Evolutionary conservation across 805 yeast genomes (phyloP).

Genomic region (Brettanomyces bruxellensis): DNA sequence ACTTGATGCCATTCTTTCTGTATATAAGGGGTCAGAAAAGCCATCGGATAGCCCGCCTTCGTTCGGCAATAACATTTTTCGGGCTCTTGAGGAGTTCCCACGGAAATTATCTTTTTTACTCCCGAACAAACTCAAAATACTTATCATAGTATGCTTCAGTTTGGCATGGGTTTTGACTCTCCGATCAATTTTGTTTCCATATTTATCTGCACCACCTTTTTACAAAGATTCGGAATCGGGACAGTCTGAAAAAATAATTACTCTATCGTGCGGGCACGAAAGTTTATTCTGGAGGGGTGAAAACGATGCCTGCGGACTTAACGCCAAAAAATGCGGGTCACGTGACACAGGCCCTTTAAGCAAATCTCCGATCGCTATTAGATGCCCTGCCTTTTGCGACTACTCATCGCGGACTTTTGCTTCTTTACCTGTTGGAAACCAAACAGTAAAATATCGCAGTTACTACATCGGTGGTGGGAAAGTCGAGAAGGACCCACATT

Average conservation of each 20-base stretch:
- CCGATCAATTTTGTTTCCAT: slow-evolving; percentile 33
- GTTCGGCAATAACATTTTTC: slow-evolving; percentile 18
- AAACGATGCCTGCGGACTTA: slow-evolving; percentile 65
- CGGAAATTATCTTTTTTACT: slow-evolving; percentile 22
- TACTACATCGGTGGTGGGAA: slow-evolving; percentile 74
- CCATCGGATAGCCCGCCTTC: slow-evolving; percentile 41
- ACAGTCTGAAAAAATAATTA: slow-evolving; percentile 21
- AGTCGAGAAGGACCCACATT: slow-evolving; percentile 5
- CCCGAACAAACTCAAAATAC: slow-evolving; percentile 20
- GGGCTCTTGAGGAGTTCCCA: slow-evolving; percentile 37
- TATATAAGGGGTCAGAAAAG: slow-evolving; percentile 36
- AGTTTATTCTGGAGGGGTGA: slow-evolving; percentile 63
- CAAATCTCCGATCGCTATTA: slow-evolving; percentile 40
- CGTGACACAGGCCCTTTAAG: slow-evolving; percentile 25
- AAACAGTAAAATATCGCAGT: slow-evolving; percentile 58
- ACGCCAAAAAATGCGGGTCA: slow-evolving; percentile 46
- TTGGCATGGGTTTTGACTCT: slow-evolving; percentile 37
- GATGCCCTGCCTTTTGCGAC: slow-evolving; percentile 88
- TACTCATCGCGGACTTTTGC: slow-evolving; percentile 70
- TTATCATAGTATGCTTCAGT: slow-evolving; percentile 30
- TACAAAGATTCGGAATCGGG: slow-evolving; percentile 10
- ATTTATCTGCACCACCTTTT: slow-evolving; percentile 34
- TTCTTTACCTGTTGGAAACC: slow-evolving; percentile 63
- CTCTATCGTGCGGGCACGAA: slow-evolving; percentile 41
- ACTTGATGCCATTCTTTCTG: slow-evolving; percentile 7